Percentiles rank a stretch among this genome's conserved stretches.
Evolutionary conservation across 768 basidiomycete genomes (phyloP).

Genomic region (Tulasnella sp.): DNA sequence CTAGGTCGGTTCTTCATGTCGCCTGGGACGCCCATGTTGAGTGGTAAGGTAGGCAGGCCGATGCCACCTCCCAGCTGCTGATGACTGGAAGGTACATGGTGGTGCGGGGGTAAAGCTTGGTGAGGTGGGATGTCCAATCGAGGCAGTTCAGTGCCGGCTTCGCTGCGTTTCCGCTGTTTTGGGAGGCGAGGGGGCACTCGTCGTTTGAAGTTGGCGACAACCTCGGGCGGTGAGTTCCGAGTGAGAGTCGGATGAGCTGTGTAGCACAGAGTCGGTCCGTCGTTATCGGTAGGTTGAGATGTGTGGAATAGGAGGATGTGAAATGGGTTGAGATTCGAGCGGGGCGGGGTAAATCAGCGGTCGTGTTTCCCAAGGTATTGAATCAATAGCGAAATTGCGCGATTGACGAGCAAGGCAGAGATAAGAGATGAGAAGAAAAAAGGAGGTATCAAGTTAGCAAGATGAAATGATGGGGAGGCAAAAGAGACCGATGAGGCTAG

Average conservation of each 20-base stretch:
- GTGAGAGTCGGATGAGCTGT: slow-evolving; percentile 89
- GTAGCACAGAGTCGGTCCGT: not conserved
- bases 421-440: slow-evolving; percentile 11
- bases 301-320: slow-evolving; percentile 5
- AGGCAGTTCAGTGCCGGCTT: slow-evolving; percentile 41
- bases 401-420: not conserved
- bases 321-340: not conserved
- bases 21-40: slow-evolving; percentile 22
- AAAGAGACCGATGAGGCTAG: not conserved
- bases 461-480: not conserved
- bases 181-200: slow-evolving; percentile 92
- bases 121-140: slow-evolving; percentile 32
- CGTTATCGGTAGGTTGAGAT: slow-evolving; percentile 5
- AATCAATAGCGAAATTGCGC: slow-evolving; percentile 12
- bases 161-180: slow-evolving; percentile 80
- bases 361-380: not conserved
- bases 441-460: not conserved
- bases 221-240: slow-evolving; percentile 85
- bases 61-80: slow-evolving; percentile 30
- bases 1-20: slow-evolving; percentile 23
- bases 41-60: slow-evolving; percentile 24
- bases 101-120: slow-evolving; percentile 47
- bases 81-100: slow-evolving; percentile 58
- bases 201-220: slow-evolving; percentile 93
- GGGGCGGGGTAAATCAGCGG: slow-evolving; percentile 4